Base-by-base conservation (phyloP, 192 early-diverging fungal genomes). In the Geranomyces michiganensis region DNA sequence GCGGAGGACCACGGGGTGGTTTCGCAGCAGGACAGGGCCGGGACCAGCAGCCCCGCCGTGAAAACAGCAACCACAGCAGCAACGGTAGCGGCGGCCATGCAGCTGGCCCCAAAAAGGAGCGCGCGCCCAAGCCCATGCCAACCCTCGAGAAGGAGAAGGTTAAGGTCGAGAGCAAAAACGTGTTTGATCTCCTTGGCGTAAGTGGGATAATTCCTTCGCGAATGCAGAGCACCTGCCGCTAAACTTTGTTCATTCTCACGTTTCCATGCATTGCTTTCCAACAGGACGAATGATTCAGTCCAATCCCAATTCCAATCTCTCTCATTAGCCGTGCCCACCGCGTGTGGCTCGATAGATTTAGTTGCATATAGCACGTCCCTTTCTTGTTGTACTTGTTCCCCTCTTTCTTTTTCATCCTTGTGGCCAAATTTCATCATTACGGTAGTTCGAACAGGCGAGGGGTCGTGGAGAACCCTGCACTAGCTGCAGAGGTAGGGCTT, bases 141-240 rank as follows among this genome's bases (percentile, higher is more conserved):
- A 45, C 56, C 33, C 56, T 33, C 15, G 63, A 67, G 43, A 66
- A 77, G 58, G 65, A 74, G 55, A 17, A 29, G n/a, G 33, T 36
- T 14, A 45, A 77, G 24, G 33, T 77, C 13, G 46, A 74, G 43
- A 74, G 33, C 43, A 45, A 22, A 43, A 77, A 77, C 59, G 76
- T 58, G 14, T 77, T 74, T 26, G 76, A 74, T 36, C 61, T 77
- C 13, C 58, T 77, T 15, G 71, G 49, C 29, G 76, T 64, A 64
- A 64, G 62, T 64, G 62, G 41, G 12, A 8, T 27, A n/a, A 47
- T 47, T 47, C 12, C 13, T 14, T 55, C 51, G 21, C 51, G 51
- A 2, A 14, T 7, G 36, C 51, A 9, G 14, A 8, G 19, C 51
- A 12, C n/a, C 46, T 47, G 13, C 46, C 46, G 13, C 12, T 12